Conservation (phyloP, 2,329 filamentous ascomycete species). For the Sclerotinia borealis region DNA sequence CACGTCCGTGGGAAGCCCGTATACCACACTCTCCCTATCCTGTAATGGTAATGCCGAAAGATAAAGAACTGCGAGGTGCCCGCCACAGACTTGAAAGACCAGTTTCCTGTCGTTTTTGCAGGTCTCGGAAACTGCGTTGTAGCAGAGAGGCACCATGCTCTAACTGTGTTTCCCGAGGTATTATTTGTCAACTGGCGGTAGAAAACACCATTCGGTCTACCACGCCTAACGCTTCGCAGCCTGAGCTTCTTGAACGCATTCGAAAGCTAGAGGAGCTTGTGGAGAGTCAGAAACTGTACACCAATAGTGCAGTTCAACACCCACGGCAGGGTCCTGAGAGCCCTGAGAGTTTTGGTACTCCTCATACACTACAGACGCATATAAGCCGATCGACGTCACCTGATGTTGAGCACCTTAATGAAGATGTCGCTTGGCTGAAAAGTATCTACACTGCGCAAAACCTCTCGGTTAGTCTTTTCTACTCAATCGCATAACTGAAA, state of each 20-base stretch:
- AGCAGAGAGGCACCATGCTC: slow-evolving; percentile 16
- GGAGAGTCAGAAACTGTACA: not conserved
- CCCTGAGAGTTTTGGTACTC: not conserved
- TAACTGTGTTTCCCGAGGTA: slow-evolving; percentile 17
- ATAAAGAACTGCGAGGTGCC: not conserved
- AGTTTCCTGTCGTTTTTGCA: slow-evolving; percentile 14
- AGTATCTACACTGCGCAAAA: slow-evolving; percentile 11
- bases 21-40: not conserved
- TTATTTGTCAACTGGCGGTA: slow-evolving; percentile 12
- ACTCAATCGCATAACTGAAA: not conserved
- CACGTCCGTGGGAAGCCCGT: not conserved
- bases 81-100: not conserved
- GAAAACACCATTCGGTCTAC: not conserved
- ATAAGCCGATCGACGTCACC: not conserved
- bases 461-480: slow-evolving; percentile 5
- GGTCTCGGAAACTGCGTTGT: slow-evolving; percentile 15
- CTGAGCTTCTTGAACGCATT: slow-evolving; percentile 16
- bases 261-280: slow-evolving; percentile 14
- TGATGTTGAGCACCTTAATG: slow-evolving; percentile 7
- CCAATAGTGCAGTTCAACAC: not conserved
- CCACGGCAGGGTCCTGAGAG: not conserved
- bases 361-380: not conserved
- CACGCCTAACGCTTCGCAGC: not conserved
- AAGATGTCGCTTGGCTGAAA: slow-evolving; percentile 14
- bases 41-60: not conserved